A percentile compares a stretch with the other conserved stretches of the same genome.
phyloP scores from a whole-genome alignment of 2,329 filamentous ascomycete genomes.

The Ceratocystis huliohia region DNA sequence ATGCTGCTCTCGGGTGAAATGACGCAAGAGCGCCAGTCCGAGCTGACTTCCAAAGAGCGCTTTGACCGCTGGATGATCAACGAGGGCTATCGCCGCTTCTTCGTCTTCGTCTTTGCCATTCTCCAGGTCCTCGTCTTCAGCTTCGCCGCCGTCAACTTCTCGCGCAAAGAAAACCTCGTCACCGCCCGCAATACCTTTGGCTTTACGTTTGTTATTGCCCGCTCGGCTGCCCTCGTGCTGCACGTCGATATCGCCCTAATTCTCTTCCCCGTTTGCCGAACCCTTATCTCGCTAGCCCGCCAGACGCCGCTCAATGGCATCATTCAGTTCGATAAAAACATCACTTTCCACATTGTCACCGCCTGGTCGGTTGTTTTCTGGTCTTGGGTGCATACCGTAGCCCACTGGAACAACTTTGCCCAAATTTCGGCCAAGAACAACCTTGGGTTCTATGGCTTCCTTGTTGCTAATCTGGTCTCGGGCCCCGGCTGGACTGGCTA shows the following conservation, averaged over 20 bases:
- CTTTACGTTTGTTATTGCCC: constrained; percentile 62
- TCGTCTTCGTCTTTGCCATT: constrained; percentile 59
- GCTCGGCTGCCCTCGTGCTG: constrained; percentile 61
- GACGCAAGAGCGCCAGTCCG: constrained; percentile 58
- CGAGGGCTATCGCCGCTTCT: constrained; percentile 71
- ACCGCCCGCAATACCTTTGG: constrained; percentile 56
- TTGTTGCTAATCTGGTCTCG: constrained; percentile 63
- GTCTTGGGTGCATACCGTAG: constrained; percentile 73
- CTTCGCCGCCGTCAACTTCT: constrained; percentile 70
- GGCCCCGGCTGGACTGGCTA: constrained; percentile 80
- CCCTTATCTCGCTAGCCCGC: constrained; percentile 66
- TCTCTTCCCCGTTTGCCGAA: constrained; percentile 71
- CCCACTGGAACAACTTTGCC: constrained; percentile 79
- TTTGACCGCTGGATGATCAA: constrained; percentile 85
- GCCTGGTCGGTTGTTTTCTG: constrained; percentile 85
- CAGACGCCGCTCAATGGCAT: constrained; percentile 76
- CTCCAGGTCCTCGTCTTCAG: constrained; percentile 65
- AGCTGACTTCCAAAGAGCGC: constrained; percentile 55
- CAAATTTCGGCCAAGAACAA: constrained; percentile 62
- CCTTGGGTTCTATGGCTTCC: constrained; percentile 64
- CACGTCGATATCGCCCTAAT: constrained; percentile 73
- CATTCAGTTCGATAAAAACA: constrained; percentile 81
- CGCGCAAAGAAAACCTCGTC: constrained; percentile 61
- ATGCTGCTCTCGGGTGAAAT: constrained; percentile 76
- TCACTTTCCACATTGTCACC: constrained; percentile 73